Evolutionary conservation across 257 asterid genomes (phyloP), one percentile per base, ranked within the genome.

Genomic region (Perilla frutescens): DNA sequence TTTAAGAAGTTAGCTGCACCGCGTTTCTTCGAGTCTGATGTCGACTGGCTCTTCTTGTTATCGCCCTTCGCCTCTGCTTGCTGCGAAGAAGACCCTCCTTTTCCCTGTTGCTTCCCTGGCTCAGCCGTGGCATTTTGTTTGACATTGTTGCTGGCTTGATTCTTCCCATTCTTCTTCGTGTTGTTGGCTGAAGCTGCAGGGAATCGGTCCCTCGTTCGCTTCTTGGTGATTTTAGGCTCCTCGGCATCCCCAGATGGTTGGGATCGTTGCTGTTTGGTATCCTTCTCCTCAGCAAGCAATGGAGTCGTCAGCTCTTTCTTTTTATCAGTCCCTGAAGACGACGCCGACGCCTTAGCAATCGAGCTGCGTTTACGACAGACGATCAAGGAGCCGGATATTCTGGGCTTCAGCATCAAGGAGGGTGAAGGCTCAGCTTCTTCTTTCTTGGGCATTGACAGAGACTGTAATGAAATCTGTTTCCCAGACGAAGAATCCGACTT

Each of bases 311-410:
- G 84, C 61, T 79, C 90, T 72, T 69, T 89, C 86, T 81, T 88
- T 59, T 82, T 88, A 70, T 87, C 88, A 1, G 82, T 68, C 37
- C 82, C 88, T 4, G 88, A 77, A 56, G 88, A 56, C 8, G 93
- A 82, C 3, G 81, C 78, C 1, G 88, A 65, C 48, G 87, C 85
- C 82, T 86, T 88, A 1, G 89, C 76, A 45, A 90, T 88, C 7
- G 94, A 88, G 63, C 94, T 90, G 49, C 96, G 90, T 67, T 88
- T 90, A 11, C 94, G 92, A 70, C 94, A 86, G 20, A 86, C 87
- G 9, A 83, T 84, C 77, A 90, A 66, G 6, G 93, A 80, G 5
- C 89, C 91, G 0, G 91, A 66, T 61, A 87, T 58, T 62, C 89
- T 78, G 9, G 94, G 93, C 76, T 87, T 87, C 29, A 84, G 77